Evolutionary conservation across 2,329 filamentous ascomycete species (phyloP).

Genomic region (Pseudophaeomoniella oleicola): DNA sequence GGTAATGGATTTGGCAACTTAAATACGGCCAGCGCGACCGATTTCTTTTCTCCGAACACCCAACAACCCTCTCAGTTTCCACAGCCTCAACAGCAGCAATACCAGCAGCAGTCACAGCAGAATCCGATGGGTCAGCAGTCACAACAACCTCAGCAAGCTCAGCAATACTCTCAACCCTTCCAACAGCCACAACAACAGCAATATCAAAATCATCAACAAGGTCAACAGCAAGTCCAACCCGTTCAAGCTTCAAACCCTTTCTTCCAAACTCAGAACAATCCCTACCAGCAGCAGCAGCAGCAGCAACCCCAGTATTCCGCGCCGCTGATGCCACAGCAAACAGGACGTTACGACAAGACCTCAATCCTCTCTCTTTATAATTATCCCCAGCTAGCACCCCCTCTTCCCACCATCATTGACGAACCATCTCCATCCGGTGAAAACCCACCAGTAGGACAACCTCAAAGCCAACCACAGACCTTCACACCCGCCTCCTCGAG

Average conservation of each 20-base stretch:
- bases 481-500: too few relatives aligned
- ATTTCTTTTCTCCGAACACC: background rate
- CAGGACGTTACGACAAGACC: constrained; percentile 29
- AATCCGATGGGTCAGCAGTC: constrained; percentile 4
- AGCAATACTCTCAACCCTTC: constrained; percentile 9
- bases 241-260: background rate
- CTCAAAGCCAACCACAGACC: constrained; percentile 11
- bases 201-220: background rate
- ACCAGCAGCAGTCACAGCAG: constrained; percentile 4
- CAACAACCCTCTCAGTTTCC: background rate
- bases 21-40: background rate
- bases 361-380: constrained; percentile 32
- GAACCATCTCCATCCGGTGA: background rate
- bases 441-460: constrained; percentile 13
- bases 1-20: constrained; percentile 6
- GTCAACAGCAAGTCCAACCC: background rate
- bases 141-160: constrained; percentile 6
- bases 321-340: constrained; percentile 21
- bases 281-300: constrained; percentile 1
- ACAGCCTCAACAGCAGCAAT: constrained; percentile 6
- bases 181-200: constrained; percentile 11
- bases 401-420: constrained; percentile 20
- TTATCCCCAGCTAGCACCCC: constrained; percentile 18
- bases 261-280: background rate
- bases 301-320: constrained; percentile 13